Percentiles rank a stretch among this genome's conserved stretches.
Conservation (phyloP, 108 stramenopile genomes). For the Cyclostephanos tholiformis region DNA sequence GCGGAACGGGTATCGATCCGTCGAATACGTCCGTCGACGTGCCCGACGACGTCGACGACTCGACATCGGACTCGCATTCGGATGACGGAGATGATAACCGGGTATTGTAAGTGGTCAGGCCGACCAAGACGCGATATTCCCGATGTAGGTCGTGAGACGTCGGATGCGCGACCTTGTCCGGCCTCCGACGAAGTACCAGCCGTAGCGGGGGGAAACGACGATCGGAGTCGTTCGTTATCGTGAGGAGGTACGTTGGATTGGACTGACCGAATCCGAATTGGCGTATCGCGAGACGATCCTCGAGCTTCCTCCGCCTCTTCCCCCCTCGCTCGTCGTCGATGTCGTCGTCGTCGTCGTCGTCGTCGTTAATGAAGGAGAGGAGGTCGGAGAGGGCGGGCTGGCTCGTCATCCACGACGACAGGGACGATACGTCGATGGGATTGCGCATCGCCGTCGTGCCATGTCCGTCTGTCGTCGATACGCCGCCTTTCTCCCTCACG, state of each 20-base stretch:
- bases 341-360: conserved; percentile 1
- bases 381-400: conserved; percentile 25
- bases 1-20: conserved; percentile 84
- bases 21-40: conserved; percentile 3
- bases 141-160: conserved; percentile 96
- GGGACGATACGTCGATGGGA: conserved; percentile 42
- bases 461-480: conserved; percentile 45
- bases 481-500: neutral
- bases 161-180: conserved; percentile 93
- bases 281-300: conserved; percentile 45
- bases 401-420: conserved; percentile 63
- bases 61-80: conserved; percentile 38
- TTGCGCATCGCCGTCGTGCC: conserved; percentile 66
- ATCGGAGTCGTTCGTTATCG: conserved; percentile 25
- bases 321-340: neutral
- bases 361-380: conserved; percentile 3
- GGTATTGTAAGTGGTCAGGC: conserved; percentile 76
- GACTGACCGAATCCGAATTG: conserved; percentile 95
- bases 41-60: conserved; percentile 20
- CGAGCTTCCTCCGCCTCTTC: neutral
- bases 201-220: conserved; percentile 66
- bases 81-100: conserved; percentile 82
- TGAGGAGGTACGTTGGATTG: conserved; percentile 93
- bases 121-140: conserved; percentile 89
- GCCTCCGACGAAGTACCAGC: conserved; percentile 61